Base-by-base conservation (phyloP, 176 grass and related monocot species). In the Triticum monococcum region DNA sequence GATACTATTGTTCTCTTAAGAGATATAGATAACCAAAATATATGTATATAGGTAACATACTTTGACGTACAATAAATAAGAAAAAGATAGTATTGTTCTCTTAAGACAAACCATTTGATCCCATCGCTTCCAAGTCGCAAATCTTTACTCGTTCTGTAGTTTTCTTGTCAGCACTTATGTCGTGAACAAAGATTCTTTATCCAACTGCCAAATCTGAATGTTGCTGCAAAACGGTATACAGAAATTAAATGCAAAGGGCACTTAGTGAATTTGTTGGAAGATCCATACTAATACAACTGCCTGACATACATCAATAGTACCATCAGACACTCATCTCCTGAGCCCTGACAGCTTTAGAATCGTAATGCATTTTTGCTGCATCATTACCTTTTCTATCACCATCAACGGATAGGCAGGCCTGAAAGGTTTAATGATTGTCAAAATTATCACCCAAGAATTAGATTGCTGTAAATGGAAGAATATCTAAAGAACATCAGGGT, bases 101-200 rank as follows among this genome's bases (percentile, higher is more conserved):
- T 79, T 31, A 52, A 57, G 48, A 70, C 16, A 45, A 57, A 62
- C 23, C 16, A 40, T 7, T 28, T 79, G 76, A 71, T 71, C 22
- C 36, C 45, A 24, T 13, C 30, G 12, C 9, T 59, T 31, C 26
- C 12, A 7, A 60, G 41, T 79, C 81, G 54, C 26, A 22, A 65
- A 86, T 25, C 31, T 72, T 79, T 56, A 64, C 75, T 79, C 41
- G 12, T 64, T 77, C 45, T 80, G 82, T 8, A 79, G 76, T 73
- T 85, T 83, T 30, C 68, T 83, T 13, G 73, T 54, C 37, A 93
- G n/a, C 24, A 46, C 78, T 48, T 83, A 79, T 79, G 96, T 91
- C 79, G 86, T 86, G 86, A 93, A 90, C 30, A 93, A 54, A 71
- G 91, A 91, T 90, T 93, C 89, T 88, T 92, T 93, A 86, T 93